Percentiles rank a stretch among this genome's conserved stretches.
Evolutionary conservation across 1,284 basidiomycete genomes (phyloP).

Genomic region (Austropuccinia psidii): DNA sequence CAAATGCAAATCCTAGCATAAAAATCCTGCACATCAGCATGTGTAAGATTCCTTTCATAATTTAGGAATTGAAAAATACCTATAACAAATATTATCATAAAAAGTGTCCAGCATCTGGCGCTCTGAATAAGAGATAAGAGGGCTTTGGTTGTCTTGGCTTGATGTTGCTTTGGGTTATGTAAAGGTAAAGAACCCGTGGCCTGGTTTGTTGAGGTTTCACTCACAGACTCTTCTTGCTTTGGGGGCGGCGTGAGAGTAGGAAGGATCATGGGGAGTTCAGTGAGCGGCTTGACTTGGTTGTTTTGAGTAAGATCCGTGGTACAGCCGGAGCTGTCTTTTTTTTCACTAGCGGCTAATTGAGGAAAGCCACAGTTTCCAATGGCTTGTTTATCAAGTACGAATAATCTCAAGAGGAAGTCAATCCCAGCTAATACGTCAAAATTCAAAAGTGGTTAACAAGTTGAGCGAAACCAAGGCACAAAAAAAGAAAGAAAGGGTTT

Average conservation of each 20-base stretch:
- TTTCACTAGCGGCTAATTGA: no score
- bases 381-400: conserved; percentile 17
- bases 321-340: no score
- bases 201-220: no score
- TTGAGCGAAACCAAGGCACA: background rate
- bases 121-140: background rate
- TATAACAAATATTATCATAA: conserved; percentile 2
- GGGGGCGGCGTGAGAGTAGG: no score
- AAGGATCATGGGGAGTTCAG: no score
- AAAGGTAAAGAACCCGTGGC: no score
- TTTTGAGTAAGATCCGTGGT: no score
- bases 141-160: background rate
- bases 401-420: conserved; percentile 10
- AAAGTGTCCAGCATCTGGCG: conserved; percentile 8
- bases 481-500: background rate
- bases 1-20: conserved; percentile 7
- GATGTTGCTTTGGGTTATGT: background rate
- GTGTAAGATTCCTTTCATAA: background rate
- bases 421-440: background rate
- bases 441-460: background rate
- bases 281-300: no score
- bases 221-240: no score
- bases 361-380: background rate
- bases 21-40: background rate
- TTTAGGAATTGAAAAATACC: background rate